phyloP scores from a whole-genome alignment of 306 rosid genomes.

The Datisca glomerata region DNA sequence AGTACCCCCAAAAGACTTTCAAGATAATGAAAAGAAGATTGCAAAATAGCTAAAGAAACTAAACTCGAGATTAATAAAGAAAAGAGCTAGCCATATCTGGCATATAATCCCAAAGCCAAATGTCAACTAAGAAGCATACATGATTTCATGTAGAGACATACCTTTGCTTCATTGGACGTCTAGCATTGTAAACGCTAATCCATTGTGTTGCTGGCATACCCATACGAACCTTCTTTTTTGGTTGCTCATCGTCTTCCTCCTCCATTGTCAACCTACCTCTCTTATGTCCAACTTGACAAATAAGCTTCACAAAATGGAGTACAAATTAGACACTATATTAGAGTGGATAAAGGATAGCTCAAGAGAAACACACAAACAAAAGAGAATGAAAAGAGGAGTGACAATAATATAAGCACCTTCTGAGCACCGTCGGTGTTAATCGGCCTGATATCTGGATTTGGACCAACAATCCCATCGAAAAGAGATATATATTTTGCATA shows the following conservation, averaged over 20 bases:
- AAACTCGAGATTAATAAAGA: too few relatives aligned
- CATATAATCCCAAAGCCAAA: too few relatives aligned
- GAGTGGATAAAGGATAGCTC: too few relatives aligned
- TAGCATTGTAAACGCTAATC: not conserved
- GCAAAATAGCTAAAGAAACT: too few relatives aligned
- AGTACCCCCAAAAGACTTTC: too few relatives aligned
- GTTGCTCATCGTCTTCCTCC: conserved; percentile 38
- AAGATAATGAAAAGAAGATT: too few relatives aligned
- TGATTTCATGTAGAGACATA: not conserved
- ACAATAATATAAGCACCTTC: too few relatives aligned
- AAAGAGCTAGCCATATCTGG: too few relatives aligned
- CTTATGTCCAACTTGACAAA: conserved; percentile 30
- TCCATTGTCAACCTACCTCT: conserved; percentile 36
- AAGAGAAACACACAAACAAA: conserved; percentile 4
- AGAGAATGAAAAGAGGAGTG: not conserved
- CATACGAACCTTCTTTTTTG: conserved; percentile 38
- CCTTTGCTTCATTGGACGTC: not conserved
- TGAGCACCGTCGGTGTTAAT: conserved; percentile 46
- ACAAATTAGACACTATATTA: too few relatives aligned
- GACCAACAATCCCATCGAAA: conserved; percentile 37
- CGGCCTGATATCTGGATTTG: conserved; percentile 43
- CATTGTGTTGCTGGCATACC: conserved; percentile 11
- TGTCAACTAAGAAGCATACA: too few relatives aligned
- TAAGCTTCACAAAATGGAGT: conserved; percentile 23
- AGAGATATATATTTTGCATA: conserved; percentile 39